These are phyloP conservation scores for Lupinus albus DNA, from an alignment of 306 rosid genomes.

Conservation along the genomic window DNA sequence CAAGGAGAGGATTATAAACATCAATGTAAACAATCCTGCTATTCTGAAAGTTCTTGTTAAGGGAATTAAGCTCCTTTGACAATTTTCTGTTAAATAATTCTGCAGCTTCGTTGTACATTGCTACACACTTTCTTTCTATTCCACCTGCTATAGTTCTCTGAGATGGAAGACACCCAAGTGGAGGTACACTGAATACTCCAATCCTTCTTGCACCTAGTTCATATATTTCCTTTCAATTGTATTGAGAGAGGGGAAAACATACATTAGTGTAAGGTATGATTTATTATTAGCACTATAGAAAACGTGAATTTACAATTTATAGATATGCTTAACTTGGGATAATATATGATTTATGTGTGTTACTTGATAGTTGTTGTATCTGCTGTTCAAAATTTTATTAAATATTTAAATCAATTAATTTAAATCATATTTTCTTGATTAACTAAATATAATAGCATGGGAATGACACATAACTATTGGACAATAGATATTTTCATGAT, in stretches of 20 bases:
- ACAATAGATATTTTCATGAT: no score
- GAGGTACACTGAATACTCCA: constrained; percentile 56
- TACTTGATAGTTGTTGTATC: no score
- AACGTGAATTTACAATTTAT: not conserved
- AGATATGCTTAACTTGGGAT: no score
- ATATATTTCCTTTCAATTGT: constrained; percentile 47
- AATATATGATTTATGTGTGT: no score
- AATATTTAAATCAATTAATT: no score
- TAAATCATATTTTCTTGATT: no score
- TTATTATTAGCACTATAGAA: not conserved
- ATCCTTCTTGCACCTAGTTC: constrained; percentile 60
- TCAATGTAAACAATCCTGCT: constrained; percentile 53
- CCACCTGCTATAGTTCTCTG: constrained; percentile 67
- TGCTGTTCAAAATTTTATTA: no score
- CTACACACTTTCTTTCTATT: constrained; percentile 47
- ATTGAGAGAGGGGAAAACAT: not conserved
- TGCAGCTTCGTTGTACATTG: constrained; percentile 48
- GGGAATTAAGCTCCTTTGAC: constrained; percentile 18
- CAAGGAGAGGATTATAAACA: constrained; percentile 55
- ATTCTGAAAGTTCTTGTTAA: constrained; percentile 30
- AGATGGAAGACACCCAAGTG: constrained; percentile 72
- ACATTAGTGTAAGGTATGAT: not conserved
- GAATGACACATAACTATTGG: no score
- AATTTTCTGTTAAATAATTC: constrained; percentile 53
- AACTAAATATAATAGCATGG: no score